Conservation (phyloP, 768 basidiomycete species). For the Solioccasus polychromus region DNA sequence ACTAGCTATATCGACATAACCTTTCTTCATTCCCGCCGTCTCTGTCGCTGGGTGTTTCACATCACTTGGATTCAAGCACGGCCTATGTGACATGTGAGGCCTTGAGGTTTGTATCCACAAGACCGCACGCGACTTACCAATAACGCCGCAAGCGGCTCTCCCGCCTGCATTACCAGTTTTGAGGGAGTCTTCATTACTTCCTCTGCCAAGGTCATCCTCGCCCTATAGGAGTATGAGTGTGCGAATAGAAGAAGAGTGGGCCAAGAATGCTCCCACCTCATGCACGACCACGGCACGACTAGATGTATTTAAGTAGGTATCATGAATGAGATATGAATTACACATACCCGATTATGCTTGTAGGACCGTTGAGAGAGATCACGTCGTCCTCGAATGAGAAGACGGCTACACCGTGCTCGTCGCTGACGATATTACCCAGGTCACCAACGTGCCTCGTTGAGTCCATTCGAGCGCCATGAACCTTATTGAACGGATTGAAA, state of each 20-base stretch:
- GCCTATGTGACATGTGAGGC: slow-evolving; percentile 9
- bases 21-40: background rate
- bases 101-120: background rate
- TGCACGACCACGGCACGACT: slow-evolving; percentile 78
- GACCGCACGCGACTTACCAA: slow-evolving; percentile 43
- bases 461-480: slow-evolving; percentile 63
- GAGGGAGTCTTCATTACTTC: slow-evolving; percentile 62
- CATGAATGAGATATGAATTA: background rate
- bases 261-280: slow-evolving; percentile 42
- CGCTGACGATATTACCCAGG: slow-evolving; percentile 68
- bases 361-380: slow-evolving; percentile 65
- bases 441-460: slow-evolving; percentile 67
- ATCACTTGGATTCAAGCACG: slow-evolving; percentile 13
- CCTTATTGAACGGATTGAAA: slow-evolving; percentile 68
- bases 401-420: slow-evolving; percentile 53
- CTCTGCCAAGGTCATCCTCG: slow-evolving; percentile 76
- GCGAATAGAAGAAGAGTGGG: slow-evolving; percentile 4
- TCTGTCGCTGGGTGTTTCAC: background rate
- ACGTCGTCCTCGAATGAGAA: slow-evolving; percentile 57
- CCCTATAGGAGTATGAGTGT: slow-evolving; percentile 40
- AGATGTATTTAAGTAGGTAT: slow-evolving; percentile 3
- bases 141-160: slow-evolving; percentile 79
- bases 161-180: slow-evolving; percentile 79
- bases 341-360: slow-evolving; percentile 67
- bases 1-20: slow-evolving; percentile 5